Percentiles rank a stretch among this genome's conserved stretches.
phyloP scores from a whole-genome alignment of 2,329 filamentous ascomycete species.

The Colletotrichum ledebouriae region DNA sequence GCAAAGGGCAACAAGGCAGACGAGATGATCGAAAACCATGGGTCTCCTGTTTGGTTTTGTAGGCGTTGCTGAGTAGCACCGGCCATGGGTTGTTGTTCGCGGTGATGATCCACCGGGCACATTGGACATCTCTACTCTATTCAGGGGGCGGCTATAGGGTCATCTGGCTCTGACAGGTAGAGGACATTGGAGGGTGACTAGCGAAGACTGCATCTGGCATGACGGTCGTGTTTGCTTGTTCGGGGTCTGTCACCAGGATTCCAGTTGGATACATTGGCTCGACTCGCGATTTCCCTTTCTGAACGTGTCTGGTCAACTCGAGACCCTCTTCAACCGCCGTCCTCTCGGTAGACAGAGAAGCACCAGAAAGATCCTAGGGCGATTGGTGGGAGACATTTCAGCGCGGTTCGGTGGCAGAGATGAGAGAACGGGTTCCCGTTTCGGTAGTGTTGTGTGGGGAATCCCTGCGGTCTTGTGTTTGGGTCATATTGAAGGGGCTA shows the following conservation, averaged over 20 bases:
- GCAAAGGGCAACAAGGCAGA: neutral
- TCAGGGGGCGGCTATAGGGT: neutral
- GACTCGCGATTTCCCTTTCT: too few species aligned
- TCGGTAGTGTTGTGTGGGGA: slow-evolving; percentile 28
- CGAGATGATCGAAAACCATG: neutral
- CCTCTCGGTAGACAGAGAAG: neutral
- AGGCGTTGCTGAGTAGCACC: slow-evolving; percentile 11
- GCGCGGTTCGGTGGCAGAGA: slow-evolving; percentile 4
- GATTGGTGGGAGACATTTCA: slow-evolving; percentile 33
- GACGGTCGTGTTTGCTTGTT: slow-evolving; percentile 20
- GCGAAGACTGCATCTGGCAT: neutral
- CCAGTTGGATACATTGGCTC: too few species aligned
- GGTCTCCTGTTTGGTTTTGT: slow-evolving; percentile 26
- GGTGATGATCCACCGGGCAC: too few species aligned
- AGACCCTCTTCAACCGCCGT: neutral
- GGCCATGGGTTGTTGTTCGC: neutral
- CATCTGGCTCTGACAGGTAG: slow-evolving; percentile 8
- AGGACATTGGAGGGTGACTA: slow-evolving; percentile 12
- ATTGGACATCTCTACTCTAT: too few species aligned
- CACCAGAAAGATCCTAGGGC: slow-evolving; percentile 3
- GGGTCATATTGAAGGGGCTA: slow-evolving; percentile 37
- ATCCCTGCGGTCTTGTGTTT: slow-evolving; percentile 30
- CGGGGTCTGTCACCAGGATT: slow-evolving; percentile 9
- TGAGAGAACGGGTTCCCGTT: slow-evolving; percentile 11
- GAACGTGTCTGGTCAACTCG: neutral